Evolutionary conservation across 2,329 filamentous ascomycete species (phyloP).

Genomic region (Phyllosticta paracitricarpa): DNA sequence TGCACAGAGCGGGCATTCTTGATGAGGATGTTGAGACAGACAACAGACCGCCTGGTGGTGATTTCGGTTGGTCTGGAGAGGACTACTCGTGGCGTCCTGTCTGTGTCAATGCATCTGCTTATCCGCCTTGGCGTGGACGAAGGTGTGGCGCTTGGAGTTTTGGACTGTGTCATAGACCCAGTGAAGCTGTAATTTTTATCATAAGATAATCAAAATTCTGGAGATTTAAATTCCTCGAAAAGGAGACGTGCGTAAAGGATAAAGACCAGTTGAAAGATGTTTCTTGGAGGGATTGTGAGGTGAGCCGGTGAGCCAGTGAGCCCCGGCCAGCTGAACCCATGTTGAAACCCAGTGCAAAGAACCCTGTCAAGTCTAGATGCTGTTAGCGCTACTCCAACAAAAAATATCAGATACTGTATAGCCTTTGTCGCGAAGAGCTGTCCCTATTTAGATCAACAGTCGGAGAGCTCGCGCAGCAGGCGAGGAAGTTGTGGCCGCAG

Average conservation of each 20-base stretch:
- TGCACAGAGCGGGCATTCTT: background rate
- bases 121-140: background rate
- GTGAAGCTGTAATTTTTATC: background rate
- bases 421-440: background rate
- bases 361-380: background rate
- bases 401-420: background rate
- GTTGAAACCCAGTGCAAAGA: background rate
- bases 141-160: background rate
- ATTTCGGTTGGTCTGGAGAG: background rate
- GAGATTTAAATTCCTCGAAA: background rate
- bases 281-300: background rate
- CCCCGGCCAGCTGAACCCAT: background rate
- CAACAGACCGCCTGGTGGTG: background rate
- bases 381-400: background rate
- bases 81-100: conserved; percentile 13
- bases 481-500: background rate
- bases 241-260: background rate
- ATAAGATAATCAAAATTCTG: background rate
- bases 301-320: background rate
- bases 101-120: conserved; percentile 12
- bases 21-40: background rate
- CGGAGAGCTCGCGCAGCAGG: background rate
- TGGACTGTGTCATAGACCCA: background rate
- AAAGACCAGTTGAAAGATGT: background rate
- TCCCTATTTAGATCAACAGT: background rate